Evolutionary conservation across 148 eudicot genomes (phyloP).

Genomic region (Polygonum maritimum): DNA sequence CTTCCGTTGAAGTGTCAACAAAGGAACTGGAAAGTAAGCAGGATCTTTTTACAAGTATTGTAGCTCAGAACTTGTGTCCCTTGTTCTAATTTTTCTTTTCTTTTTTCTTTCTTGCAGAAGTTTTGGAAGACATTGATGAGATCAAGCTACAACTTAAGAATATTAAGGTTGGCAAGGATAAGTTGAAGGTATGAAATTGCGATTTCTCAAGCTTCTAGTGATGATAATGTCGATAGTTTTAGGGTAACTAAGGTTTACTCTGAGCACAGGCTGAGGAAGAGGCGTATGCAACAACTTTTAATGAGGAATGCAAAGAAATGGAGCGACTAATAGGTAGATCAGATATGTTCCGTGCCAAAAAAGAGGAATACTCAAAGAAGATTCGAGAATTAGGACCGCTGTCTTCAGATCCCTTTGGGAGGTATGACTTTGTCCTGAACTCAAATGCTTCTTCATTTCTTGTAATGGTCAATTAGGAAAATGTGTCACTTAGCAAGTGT

Average conservation of each 20-base stretch:
- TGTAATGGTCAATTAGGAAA: background rate
- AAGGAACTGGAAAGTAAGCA: slow-evolving; percentile 58
- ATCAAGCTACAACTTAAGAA: slow-evolving; percentile 48
- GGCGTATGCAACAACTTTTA: slow-evolving; percentile 51
- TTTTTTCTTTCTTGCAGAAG: slow-evolving; percentile 28
- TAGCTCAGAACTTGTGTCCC: background rate
- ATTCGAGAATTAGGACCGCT: slow-evolving; percentile 89
- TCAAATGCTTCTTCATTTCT: background rate
- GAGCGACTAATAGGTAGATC: slow-evolving; percentile 74
- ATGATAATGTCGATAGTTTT: slow-evolving; percentile 11
- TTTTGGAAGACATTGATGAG: slow-evolving; percentile 45
- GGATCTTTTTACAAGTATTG: background rate
- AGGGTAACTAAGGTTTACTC: slow-evolving; percentile 13
- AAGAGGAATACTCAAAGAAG: slow-evolving; percentile 91
- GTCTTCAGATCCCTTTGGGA: slow-evolving; percentile 90
- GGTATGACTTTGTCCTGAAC: slow-evolving; percentile 26
- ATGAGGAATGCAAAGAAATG: slow-evolving; percentile 83
- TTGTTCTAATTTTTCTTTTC: background rate
- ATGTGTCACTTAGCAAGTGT: background rate
- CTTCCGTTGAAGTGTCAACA: slow-evolving; percentile 48
- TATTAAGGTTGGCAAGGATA: slow-evolving; percentile 59
- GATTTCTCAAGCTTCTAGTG: background rate
- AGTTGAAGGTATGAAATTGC: slow-evolving; percentile 50
- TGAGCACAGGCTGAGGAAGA: slow-evolving; percentile 60
- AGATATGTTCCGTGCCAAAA: slow-evolving; percentile 70